A percentile compares a stretch with the other conserved stretches of the same genome.
Conservation (phyloP, 169 alveolate species). For the Plasmodium inui region DNA sequence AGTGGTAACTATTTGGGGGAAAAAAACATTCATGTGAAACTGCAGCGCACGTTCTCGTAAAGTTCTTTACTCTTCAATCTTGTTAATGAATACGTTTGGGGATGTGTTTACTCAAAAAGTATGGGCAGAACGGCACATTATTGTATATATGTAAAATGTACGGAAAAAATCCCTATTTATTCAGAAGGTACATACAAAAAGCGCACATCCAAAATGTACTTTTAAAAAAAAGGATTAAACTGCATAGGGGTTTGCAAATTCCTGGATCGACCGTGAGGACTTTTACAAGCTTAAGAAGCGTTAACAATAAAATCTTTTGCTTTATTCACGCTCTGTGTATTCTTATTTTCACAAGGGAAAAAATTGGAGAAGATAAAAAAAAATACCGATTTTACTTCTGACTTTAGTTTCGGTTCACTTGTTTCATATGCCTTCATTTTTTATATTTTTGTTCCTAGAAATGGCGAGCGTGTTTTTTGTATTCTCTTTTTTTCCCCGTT, state of each 20-base stretch:
- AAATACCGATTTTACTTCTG: not conserved
- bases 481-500: not conserved
- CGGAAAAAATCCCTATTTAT: not conserved
- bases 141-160: not conserved
- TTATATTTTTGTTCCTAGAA: not conserved
- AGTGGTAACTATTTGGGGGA: not conserved
- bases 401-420: not conserved
- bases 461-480: not conserved
- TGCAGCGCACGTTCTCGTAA: not conserved
- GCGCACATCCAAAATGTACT: not conserved
- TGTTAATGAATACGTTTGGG: not conserved
- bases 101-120: not conserved
- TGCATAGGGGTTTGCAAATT: not conserved
- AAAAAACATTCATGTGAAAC: not conserved
- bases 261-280: not conserved
- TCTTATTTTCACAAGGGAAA: not conserved
- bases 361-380: not conserved
- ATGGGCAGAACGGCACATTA: not conserved
- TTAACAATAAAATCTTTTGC: not conserved
- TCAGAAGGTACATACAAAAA: not conserved
- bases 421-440: not conserved
- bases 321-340: not conserved
- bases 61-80: not conserved
- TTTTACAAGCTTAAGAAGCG: not conserved
- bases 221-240: not conserved